Evolutionary conservation across 768 basidiomycete species (phyloP).

Genomic region (Suillus brevipes): DNA sequence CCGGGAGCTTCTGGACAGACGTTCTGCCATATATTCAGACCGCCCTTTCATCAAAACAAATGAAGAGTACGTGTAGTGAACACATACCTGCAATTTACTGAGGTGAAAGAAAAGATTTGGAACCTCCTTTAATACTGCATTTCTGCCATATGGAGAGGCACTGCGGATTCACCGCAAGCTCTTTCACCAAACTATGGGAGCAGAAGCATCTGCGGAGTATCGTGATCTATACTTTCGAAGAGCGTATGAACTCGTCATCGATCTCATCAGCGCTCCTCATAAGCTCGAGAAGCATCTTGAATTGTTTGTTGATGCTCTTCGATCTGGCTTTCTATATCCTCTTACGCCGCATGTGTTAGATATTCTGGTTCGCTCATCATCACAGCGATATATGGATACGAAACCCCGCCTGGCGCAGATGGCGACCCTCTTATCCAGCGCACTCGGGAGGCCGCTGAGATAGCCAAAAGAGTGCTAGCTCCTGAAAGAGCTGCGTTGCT

Average conservation of each 20-base stretch:
- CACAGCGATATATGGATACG: slow-evolving; percentile 11
- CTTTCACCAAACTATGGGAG: slow-evolving; percentile 20
- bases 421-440: slow-evolving; percentile 4
- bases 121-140: slow-evolving; percentile 15
- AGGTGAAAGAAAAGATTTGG: slow-evolving; percentile 17
- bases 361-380: slow-evolving; percentile 28
- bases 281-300: slow-evolving; percentile 9
- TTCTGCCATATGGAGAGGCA: slow-evolving; percentile 21
- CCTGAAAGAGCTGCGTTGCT: slow-evolving; percentile 9
- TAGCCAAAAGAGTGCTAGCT: not conserved
- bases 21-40: slow-evolving; percentile 20
- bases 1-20: slow-evolving; percentile 15
- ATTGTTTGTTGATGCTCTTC: slow-evolving; percentile 9
- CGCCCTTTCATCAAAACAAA: slow-evolving; percentile 10
- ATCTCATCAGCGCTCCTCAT: slow-evolving; percentile 8
- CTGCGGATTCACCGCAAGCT: slow-evolving; percentile 23
- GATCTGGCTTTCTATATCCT: not conserved
- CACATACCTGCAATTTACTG: not conserved
- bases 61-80: slow-evolving; percentile 11
- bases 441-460: not conserved
- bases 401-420: not conserved
- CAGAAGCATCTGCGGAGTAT: slow-evolving; percentile 9
- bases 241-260: slow-evolving; percentile 10
- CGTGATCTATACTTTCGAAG: slow-evolving; percentile 14
- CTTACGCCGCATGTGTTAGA: not conserved